These are phyloP conservation scores for Kazachstania taianensis DNA, from an alignment of 805 yeast genomes.

Conservation along the genomic window DNA sequence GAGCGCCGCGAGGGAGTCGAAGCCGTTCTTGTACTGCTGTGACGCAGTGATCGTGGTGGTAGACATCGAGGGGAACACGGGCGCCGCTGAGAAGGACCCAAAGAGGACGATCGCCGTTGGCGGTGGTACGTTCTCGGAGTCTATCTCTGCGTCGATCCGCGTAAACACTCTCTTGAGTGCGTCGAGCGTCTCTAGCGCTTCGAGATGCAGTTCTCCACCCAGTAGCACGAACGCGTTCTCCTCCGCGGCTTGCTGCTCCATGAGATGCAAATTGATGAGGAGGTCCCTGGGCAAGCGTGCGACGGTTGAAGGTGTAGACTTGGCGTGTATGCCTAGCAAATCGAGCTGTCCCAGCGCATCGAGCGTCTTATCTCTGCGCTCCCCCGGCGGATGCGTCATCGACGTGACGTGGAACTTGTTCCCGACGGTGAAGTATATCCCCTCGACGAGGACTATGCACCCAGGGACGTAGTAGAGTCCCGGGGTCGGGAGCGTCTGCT, in stretches of 20 bases:
- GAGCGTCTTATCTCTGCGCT: constrained; percentile 51
- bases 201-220: constrained; percentile 67
- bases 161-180: constrained; percentile 56
- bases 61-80: constrained; percentile 49
- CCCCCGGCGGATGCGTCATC: constrained; percentile 84
- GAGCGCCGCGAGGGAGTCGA: constrained; percentile 64
- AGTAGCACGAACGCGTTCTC: constrained; percentile 56
- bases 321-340: constrained; percentile 41
- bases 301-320: constrained; percentile 26
- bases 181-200: constrained; percentile 46
- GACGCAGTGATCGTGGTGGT: constrained; percentile 41
- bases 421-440: constrained; percentile 64
- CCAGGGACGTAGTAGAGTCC: constrained; percentile 67
- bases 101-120: constrained; percentile 67
- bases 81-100: constrained; percentile 69
- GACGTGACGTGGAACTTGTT: constrained; percentile 63
- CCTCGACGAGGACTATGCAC: constrained; percentile 71
- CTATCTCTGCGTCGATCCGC: constrained; percentile 30
- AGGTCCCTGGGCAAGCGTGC: constrained; percentile 55
- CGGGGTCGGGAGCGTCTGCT: constrained; percentile 49
- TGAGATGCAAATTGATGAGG: constrained; percentile 40
- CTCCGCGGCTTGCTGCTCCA: constrained; percentile 43
- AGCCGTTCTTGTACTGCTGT: constrained; percentile 50
- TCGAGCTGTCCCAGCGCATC: constrained; percentile 76
- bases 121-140: constrained; percentile 42